Conservation (phyloP, 495 filamentous ascomycete genomes). For the Aspergillus taichungensis region DNA sequence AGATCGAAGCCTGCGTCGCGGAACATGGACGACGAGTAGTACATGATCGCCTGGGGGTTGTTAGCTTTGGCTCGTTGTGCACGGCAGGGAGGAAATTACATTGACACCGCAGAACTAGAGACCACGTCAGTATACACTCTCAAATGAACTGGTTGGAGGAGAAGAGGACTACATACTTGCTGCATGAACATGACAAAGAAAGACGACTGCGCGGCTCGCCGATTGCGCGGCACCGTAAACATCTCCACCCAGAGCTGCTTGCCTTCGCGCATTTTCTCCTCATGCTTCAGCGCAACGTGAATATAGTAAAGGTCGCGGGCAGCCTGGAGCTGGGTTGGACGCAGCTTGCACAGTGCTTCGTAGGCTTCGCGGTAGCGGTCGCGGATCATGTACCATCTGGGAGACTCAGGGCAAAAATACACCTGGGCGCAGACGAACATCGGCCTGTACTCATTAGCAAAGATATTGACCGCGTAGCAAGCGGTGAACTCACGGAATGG, state of each 20-base stretch:
- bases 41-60: constrained; percentile 52
- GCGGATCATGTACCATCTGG: constrained; percentile 56
- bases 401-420: constrained; percentile 54
- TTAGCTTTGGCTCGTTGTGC: background rate
- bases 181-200: constrained; percentile 75
- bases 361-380: constrained; percentile 53
- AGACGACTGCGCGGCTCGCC: constrained; percentile 46
- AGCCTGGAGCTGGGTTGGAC: constrained; percentile 58
- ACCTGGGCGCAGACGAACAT: constrained; percentile 30
- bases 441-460: too few species aligned
- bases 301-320: constrained; percentile 73
- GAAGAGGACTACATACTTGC: constrained; percentile 42
- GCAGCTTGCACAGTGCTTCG: constrained; percentile 49
- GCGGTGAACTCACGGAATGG: constrained; percentile 65
- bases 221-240: constrained; percentile 48
- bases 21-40: constrained; percentile 48
- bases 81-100: background rate
- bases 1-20: constrained; percentile 40
- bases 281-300: constrained; percentile 45
- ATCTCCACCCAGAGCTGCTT: constrained; percentile 44
- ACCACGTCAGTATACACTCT: background rate
- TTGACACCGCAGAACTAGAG: constrained; percentile 12
- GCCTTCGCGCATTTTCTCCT: constrained; percentile 24
- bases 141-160: background rate
- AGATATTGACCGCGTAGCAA: constrained; percentile 14